Evolutionary conservation across 768 basidiomycete species (phyloP).

Genomic region (Imleria badia): DNA sequence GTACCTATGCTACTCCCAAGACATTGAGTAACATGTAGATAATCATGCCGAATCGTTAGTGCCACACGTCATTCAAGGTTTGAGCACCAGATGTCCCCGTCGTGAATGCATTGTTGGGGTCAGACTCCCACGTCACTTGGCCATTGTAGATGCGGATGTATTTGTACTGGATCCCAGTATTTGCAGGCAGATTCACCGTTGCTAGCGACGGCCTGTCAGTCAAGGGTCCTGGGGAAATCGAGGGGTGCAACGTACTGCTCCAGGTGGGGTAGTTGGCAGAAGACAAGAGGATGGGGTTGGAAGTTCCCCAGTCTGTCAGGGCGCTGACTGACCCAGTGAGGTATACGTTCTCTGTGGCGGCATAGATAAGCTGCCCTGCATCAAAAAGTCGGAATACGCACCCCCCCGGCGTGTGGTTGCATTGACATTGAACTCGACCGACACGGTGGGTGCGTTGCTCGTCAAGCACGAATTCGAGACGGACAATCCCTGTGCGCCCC

Average conservation of each 20-base stretch:
- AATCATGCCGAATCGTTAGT: slow-evolving; percentile 19
- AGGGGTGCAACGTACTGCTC: slow-evolving; percentile 51
- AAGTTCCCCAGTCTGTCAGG: slow-evolving; percentile 59
- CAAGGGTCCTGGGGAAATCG: slow-evolving; percentile 3
- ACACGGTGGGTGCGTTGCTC: slow-evolving; percentile 38
- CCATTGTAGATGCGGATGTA: slow-evolving; percentile 62
- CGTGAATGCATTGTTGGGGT: slow-evolving; percentile 56
- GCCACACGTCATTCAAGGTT: slow-evolving; percentile 44
- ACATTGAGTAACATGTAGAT: neutral
- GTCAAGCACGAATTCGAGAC: slow-evolving; percentile 47
- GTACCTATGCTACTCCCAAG: neutral
- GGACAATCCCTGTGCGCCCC: slow-evolving; percentile 65
- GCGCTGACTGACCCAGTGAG: slow-evolving; percentile 59
- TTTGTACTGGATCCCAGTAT: slow-evolving; percentile 63
- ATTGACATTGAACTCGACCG: slow-evolving; percentile 62
- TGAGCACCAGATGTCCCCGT: slow-evolving; percentile 45
- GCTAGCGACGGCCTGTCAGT: slow-evolving; percentile 37
- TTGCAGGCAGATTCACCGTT: slow-evolving; percentile 58
- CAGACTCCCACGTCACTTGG: slow-evolving; percentile 64
- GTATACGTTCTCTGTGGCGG: slow-evolving; percentile 60
- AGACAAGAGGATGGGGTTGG: slow-evolving; percentile 54
- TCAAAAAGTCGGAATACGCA: slow-evolving; percentile 1
- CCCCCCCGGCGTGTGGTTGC: slow-evolving; percentile 64
- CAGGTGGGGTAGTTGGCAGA: slow-evolving; percentile 62
- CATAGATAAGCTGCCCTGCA: neutral